Conservation (phyloP, 2,329 filamentous ascomycete species). For the Helotiales sp. region DNA sequence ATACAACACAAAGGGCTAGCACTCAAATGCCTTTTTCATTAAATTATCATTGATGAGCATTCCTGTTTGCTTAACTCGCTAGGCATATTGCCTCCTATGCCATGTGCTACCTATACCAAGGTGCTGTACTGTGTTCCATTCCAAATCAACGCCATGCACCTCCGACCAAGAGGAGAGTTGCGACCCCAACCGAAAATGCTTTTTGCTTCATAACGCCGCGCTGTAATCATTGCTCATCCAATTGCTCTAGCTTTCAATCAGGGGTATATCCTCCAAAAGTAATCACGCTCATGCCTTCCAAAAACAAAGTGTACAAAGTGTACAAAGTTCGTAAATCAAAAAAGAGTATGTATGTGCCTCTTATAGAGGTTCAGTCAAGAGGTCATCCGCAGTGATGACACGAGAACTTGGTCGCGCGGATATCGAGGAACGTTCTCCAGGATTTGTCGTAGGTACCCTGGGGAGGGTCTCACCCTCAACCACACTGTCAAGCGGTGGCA, state of each 20-base stretch:
- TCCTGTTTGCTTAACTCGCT: background rate
- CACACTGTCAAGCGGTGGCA: slow-evolving; percentile 23
- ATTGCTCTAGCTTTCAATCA: slow-evolving; percentile 1
- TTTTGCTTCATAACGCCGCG: slow-evolving; percentile 1
- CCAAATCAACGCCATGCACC: background rate
- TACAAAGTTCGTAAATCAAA: background rate
- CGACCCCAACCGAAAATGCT: background rate
- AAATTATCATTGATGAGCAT: no score
- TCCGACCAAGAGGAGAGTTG: background rate
- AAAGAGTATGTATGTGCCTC: background rate
- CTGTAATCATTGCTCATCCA: background rate
- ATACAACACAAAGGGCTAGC: no score
- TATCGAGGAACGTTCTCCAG: no score
- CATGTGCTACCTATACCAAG: background rate
- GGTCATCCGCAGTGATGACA: background rate
- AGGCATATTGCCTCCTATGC: background rate
- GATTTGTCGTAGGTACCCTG: no score
- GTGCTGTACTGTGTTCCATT: background rate
- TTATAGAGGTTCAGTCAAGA: background rate
- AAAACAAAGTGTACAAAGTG: background rate
- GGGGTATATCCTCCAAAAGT: slow-evolving; percentile 12
- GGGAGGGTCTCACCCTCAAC: background rate
- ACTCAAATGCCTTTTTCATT: no score
- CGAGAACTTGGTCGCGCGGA: background rate
- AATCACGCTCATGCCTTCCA: background rate